phyloP scores from a whole-genome alignment of 2,329 filamentous ascomycete genomes.

The Pseudogymnoascus sp. region DNA sequence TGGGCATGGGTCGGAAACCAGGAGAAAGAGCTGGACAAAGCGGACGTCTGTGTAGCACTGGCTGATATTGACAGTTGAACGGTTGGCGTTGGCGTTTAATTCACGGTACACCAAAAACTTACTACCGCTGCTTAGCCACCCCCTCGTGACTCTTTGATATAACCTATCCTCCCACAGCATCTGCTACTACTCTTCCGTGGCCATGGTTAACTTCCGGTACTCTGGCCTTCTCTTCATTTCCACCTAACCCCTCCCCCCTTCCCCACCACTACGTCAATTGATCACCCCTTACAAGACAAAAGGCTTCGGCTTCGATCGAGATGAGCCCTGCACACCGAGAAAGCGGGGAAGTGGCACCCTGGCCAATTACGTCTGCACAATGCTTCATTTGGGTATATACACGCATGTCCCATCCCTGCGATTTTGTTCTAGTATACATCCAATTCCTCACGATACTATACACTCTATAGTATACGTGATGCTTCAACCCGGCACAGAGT shows the following conservation, averaged over 20 bases:
- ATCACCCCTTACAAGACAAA: not conserved
- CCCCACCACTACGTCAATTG: not conserved
- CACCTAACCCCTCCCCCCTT: too few species aligned
- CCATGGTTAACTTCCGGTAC: not conserved
- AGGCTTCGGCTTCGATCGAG: not conserved
- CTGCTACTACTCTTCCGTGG: not conserved
- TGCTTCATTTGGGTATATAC: slow-evolving; percentile 2
- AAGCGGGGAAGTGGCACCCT: not conserved
- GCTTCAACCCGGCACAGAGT: not conserved
- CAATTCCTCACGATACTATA: not conserved
- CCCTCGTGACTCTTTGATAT: not conserved
- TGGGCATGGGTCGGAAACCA: not conserved
- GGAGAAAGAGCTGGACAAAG: not conserved
- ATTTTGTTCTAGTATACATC: not conserved
- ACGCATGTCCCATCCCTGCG: not conserved
- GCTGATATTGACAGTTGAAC: not conserved
- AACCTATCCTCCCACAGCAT: not conserved
- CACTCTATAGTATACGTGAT: not conserved
- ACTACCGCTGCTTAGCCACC: not conserved
- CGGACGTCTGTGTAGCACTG: not conserved
- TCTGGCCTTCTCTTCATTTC: not conserved
- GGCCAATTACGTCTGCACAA: slow-evolving; percentile 1
- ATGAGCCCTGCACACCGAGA: not conserved
- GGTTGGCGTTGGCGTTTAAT: not conserved
- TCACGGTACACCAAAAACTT: not conserved